Percentiles rank a stretch among this genome's conserved stretches.
phyloP scores from a whole-genome alignment of 2,329 filamentous ascomycete genomes.

The Botryotinia globosa region DNA sequence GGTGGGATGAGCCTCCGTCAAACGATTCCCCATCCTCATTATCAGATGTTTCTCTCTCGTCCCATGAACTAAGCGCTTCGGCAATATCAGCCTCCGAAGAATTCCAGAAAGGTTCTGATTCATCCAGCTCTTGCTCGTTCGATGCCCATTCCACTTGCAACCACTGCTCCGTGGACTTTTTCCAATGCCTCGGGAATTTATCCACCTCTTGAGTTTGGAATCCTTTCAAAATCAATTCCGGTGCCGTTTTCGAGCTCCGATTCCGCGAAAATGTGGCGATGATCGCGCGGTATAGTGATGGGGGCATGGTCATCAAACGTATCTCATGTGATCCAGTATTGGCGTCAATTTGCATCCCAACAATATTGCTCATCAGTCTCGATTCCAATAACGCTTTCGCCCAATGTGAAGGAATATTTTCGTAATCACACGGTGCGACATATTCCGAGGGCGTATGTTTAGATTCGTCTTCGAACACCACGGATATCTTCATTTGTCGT shows the following conservation, averaged over 20 bases:
- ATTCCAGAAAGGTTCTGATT: slow-evolving; percentile 18
- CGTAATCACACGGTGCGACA: slow-evolving; percentile 11
- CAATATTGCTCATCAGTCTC: slow-evolving; percentile 3
- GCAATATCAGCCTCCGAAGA: slow-evolving; percentile 5
- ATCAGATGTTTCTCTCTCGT: neutral
- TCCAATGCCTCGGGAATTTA: slow-evolving; percentile 13
- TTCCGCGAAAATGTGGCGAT: slow-evolving; percentile 10
- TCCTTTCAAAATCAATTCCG: slow-evolving; percentile 11
- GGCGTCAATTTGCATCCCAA: slow-evolving; percentile 15
- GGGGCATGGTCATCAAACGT: slow-evolving; percentile 13
- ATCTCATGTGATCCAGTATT: slow-evolving; percentile 3
- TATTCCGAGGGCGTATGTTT: slow-evolving; percentile 2
- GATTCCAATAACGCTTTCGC: slow-evolving; percentile 9
- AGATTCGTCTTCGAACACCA: slow-evolving; percentile 14
- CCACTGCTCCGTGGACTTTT: slow-evolving; percentile 12
- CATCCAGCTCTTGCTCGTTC: slow-evolving; percentile 10
- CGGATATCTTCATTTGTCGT: slow-evolving; percentile 14
- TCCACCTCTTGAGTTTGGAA: slow-evolving; percentile 8
- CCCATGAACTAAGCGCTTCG: slow-evolving; percentile 13
- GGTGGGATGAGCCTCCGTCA: neutral
- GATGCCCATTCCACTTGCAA: slow-evolving; percentile 11
- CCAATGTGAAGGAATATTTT: slow-evolving; percentile 17
- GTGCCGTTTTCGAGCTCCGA: neutral
- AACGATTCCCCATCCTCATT: slow-evolving; percentile 12
- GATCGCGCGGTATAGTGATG: slow-evolving; percentile 8